Evolutionary conservation across 192 early-diverging fungal genomes (phyloP), one percentile per base, ranked within the genome.

Genomic region (Coemansia sp.): DNA sequence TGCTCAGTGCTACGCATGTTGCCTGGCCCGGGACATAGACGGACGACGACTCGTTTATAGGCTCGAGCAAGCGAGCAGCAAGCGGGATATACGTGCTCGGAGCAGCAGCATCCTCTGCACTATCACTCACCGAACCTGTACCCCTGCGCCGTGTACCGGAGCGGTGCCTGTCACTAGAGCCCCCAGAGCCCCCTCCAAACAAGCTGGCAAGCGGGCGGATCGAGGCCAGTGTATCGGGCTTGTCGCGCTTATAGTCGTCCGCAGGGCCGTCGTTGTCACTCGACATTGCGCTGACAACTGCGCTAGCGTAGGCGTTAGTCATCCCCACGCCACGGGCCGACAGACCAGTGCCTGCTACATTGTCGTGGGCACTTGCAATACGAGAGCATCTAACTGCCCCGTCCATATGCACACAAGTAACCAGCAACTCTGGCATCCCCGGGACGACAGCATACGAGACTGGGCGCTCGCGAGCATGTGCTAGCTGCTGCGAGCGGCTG

Each of bases 231-330:
- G 41, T 16, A 4, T 34, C 32, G n/a, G 32, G 2, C 5, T 8
- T 27, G 7, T 7, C 18, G 18, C 7, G 6, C 3, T n/a, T n/a
- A 14, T 11, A 17, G 10, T 4, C 3, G 5, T 16, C 20, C 32
- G 31, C 3, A 4, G 20, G 7, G 5, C 21, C 18, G 22, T 16
- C 8, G 16, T 13, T 22, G 22, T 16, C 22, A 10, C 44, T 40
- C 13, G 58, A 38, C 65, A 68, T 68, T 26, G 58, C 58, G 17
- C 65, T 40, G 12, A 68, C 65, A 18, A 56, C 65, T 1, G 65
- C 57, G 25, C 58, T 41, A 7, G 65, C 65, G 20, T 61, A 60
- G 35, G 65, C 65, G 20, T 68, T 68, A 12, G 65, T 56, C 65
- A 68, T 68, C 39, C 50, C 36, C 29, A 44, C 35, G 16, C 41